phyloP scores from a whole-genome alignment of 129 eudicot genomes.

The Flaveria ramosissima region DNA sequence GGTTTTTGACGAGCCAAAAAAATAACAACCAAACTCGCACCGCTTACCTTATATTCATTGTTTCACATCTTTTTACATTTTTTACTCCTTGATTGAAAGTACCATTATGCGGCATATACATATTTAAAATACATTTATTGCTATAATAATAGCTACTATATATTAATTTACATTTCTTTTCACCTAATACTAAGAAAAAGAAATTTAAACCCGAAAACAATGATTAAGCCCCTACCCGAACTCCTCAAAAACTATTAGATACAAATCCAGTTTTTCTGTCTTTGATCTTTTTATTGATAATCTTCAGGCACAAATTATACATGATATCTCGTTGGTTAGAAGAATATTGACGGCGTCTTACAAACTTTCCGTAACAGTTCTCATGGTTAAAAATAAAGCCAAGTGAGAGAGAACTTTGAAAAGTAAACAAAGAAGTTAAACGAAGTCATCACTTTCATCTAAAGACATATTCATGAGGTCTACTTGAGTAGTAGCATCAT shows the following conservation, averaged over 20 bases:
- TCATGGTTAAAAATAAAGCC: too few species aligned
- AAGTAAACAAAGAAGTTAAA: conserved; percentile 28
- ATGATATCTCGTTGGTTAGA: too few species aligned
- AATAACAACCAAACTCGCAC: too few species aligned
- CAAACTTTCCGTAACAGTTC: too few species aligned
- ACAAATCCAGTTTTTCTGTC: too few species aligned
- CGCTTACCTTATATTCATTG: neutral
- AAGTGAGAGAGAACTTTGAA: neutral
- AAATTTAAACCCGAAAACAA: conserved; percentile 20
- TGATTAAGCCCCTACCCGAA: neutral
- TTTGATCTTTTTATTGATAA: too few species aligned
- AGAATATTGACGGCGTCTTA: too few species aligned
- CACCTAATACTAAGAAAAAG: conserved; percentile 21
- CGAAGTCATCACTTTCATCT: conserved; percentile 59
- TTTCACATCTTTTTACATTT: conserved; percentile 22
- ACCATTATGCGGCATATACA: conserved; percentile 2
- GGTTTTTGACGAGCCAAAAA: too few species aligned
- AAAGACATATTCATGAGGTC: conserved; percentile 62
- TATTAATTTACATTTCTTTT: conserved; percentile 28
- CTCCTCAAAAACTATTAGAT: neutral
- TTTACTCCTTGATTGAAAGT: conserved; percentile 28
- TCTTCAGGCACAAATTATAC: too few species aligned
- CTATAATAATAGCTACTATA: conserved; percentile 12
- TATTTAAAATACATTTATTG: neutral
- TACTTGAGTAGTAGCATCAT: conserved; percentile 63